These are phyloP conservation scores for Yarrowia yakushimensis DNA, from an alignment of 805 yeast genomes.

Conservation along the genomic window DNA sequence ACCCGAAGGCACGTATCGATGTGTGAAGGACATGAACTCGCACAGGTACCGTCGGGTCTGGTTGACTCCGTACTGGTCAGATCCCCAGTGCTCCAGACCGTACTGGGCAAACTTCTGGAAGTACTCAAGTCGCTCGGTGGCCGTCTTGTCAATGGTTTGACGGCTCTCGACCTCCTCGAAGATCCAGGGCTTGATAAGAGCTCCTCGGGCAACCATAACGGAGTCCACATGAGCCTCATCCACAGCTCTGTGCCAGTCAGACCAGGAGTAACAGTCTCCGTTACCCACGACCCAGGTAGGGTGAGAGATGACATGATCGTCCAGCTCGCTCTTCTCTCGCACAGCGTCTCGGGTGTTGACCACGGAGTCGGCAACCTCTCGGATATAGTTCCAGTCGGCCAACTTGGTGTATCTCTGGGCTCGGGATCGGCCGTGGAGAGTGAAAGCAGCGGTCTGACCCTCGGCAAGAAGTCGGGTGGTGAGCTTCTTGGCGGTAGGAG, in stretches of 20 bases:
- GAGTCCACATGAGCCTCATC: conserved; percentile 72
- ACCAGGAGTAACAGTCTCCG: conserved; percentile 84
- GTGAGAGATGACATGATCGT: conserved; percentile 31
- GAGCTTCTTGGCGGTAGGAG: conserved; percentile 80
- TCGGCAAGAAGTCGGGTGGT: conserved; percentile 70
- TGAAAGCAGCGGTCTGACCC: conserved; percentile 83
- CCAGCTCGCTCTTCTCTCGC: conserved; percentile 55
- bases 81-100: conserved; percentile 96
- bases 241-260: conserved; percentile 80
- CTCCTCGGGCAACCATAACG: conserved; percentile 97
- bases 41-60: conserved; percentile 86
- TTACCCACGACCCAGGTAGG: conserved; percentile 87
- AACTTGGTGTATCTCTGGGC: conserved; percentile 89
- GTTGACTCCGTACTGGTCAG: conserved; percentile 91
- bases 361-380: conserved; percentile 66
- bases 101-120: conserved; percentile 64
- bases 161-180: conserved; percentile 90
- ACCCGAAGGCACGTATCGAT: conserved; percentile 92
- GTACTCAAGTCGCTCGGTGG: conserved; percentile 82
- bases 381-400: conserved; percentile 91
- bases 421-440: conserved; percentile 93
- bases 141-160: conserved; percentile 85
- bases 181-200: conserved; percentile 97
- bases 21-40: conserved; percentile 91
- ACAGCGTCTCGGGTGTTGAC: conserved; percentile 49